These are phyloP conservation scores for Boletus reticulatus DNA, from an alignment of 768 basidiomycete species.

Conservation along the genomic window DNA sequence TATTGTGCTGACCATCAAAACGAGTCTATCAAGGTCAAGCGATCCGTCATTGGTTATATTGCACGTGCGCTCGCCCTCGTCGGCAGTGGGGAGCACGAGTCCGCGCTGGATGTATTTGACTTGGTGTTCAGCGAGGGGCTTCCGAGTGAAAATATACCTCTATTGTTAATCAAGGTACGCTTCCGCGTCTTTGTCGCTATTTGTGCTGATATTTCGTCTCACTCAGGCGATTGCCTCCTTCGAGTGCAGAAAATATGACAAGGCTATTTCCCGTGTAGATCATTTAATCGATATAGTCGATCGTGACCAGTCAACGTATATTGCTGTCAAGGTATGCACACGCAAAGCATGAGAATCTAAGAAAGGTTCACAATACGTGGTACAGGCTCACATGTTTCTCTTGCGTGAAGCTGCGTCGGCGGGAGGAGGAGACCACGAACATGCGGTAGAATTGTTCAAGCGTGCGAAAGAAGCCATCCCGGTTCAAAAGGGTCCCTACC, in stretches of 20 bases:
- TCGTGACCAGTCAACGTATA: no score
- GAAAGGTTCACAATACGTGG: no score
- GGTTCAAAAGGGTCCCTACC: no score
- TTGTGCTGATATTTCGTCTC: not conserved
- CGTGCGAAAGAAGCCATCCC: no score
- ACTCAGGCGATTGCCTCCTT: not conserved
- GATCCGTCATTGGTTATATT: slow-evolving; percentile 8
- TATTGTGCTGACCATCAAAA: not conserved
- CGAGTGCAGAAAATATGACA: not conserved
- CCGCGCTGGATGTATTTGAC: not conserved
- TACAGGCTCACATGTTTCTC: no score
- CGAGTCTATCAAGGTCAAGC: slow-evolving; percentile 2
- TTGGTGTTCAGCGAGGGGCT: not conserved
- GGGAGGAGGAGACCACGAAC: no score
- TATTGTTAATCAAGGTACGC: slow-evolving; percentile 9
- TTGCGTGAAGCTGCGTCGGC: no score
- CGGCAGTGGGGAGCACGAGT: not conserved
- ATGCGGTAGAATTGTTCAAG: no score
- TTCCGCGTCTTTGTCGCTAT: not conserved
- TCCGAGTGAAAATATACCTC: not conserved
- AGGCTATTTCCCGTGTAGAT: no score
- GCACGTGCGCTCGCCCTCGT: not conserved
- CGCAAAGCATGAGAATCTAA: no score
- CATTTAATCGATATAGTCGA: no score
- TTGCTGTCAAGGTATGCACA: no score